These are phyloP conservation scores for Pneumocystis jirovecii DNA, from an alignment of 1,139 yeast genomes.

Conservation along the genomic window DNA sequence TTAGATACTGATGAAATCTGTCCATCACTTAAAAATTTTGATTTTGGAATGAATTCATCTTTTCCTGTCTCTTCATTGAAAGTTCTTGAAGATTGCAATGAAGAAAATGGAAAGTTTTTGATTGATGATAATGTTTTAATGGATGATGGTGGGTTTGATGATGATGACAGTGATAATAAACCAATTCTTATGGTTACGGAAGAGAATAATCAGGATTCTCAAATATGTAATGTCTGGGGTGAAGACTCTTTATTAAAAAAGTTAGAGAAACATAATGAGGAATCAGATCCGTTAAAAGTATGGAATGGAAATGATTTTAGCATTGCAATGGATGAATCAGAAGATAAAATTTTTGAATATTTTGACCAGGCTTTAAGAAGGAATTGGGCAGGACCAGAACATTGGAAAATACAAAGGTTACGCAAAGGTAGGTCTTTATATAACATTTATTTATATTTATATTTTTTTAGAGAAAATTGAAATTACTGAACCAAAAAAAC, in stretches of 20 bases:
- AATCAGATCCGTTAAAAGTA: background rate
- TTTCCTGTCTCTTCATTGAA: background rate
- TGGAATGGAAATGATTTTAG: slow-evolving; percentile 1
- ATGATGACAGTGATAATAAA: background rate
- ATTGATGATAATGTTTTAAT: slow-evolving; percentile 4
- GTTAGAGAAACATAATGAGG: background rate
- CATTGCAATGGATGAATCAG: slow-evolving; percentile 23
- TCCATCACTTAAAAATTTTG: slow-evolving; percentile 31
- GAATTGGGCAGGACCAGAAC: slow-evolving; percentile 86
- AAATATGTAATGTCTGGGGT: slow-evolving; percentile 14
- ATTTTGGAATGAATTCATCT: slow-evolving; percentile 15
- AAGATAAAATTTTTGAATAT: slow-evolving; percentile 59
- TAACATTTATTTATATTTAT: slow-evolving; percentile 16
- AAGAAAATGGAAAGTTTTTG: slow-evolving; percentile 1
- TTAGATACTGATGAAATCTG: slow-evolving; percentile 16
- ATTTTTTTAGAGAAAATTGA: slow-evolving; percentile 1
- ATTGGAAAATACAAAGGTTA: slow-evolving; percentile 69
- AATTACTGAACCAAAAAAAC: slow-evolving; percentile 8
- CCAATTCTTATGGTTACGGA: background rate
- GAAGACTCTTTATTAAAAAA: background rate
- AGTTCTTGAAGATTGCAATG: background rate
- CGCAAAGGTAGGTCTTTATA: slow-evolving; percentile 20
- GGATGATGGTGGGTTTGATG: background rate
- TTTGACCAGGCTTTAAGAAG: slow-evolving; percentile 56
- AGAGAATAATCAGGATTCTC: slow-evolving; percentile 7